Percentiles rank a stretch among this genome's conserved stretches.
Conservation (phyloP, 495 filamentous ascomycete genomes). For the Aspergillus asperescens region DNA sequence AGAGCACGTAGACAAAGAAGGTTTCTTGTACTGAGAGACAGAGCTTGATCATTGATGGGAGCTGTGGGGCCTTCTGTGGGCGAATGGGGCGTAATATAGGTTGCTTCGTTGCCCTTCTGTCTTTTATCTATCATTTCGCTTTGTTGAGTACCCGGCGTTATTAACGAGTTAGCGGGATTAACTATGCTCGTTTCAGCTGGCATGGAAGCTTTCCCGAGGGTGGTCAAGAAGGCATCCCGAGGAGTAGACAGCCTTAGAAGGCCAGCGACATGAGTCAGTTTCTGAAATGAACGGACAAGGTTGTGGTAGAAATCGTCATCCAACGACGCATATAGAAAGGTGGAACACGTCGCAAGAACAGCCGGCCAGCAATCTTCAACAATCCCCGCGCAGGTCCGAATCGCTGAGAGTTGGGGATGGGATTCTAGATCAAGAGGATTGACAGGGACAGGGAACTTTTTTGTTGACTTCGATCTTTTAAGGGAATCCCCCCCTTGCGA, state of each 20-base stretch:
- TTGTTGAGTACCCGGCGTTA: conserved; percentile 29
- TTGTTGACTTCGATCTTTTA: conserved; percentile 32
- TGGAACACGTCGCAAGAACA: conserved; percentile 86
- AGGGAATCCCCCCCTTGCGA: conserved; percentile 32
- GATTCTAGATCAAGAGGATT: conserved; percentile 72
- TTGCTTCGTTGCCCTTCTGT: conserved; percentile 25
- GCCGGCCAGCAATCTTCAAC: conserved; percentile 95
- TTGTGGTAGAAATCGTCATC: conserved; percentile 94
- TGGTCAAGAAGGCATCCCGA: conserved; percentile 90
- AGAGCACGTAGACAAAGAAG: conserved; percentile 83
- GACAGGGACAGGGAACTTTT: conserved; percentile 61
- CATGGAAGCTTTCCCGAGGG: conserved; percentile 85
- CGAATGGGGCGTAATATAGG: conserved; percentile 17
- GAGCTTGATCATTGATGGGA: conserved; percentile 20
- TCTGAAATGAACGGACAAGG: conserved; percentile 90
- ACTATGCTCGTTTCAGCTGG: conserved; percentile 57
- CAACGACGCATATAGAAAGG: conserved; percentile 83
- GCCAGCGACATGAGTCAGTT: conserved; percentile 91
- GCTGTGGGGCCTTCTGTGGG: conserved; percentile 20
- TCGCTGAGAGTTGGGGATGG: conserved; percentile 62
- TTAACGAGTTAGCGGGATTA: conserved; percentile 38
- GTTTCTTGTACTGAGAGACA: conserved; percentile 78
- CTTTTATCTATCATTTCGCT: conserved; percentile 37
- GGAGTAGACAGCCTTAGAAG: conserved; percentile 78
- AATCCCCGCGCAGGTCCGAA: conserved; percentile 71